phyloP scores from a whole-genome alignment of 2,329 filamentous ascomycete genomes.

The Penicillium concentricum region DNA sequence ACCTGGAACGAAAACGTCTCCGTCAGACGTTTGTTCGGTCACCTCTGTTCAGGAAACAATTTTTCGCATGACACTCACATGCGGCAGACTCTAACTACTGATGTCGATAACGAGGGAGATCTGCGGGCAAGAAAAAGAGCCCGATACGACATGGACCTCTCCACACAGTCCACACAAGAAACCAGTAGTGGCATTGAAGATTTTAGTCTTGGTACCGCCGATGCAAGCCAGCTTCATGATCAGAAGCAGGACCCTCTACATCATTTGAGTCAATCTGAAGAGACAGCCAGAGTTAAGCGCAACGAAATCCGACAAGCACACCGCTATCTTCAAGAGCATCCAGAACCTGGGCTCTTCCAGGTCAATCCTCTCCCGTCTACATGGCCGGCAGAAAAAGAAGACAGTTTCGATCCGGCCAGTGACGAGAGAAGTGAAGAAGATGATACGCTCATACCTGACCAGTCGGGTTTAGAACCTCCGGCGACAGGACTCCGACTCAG shows the following conservation, averaged over 20 bases:
- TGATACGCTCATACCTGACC: not conserved
- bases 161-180: constrained; percentile 21
- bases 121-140: constrained; percentile 19
- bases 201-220: not conserved
- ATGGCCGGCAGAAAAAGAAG: constrained; percentile 20
- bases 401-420: not conserved
- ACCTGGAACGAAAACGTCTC: constrained; percentile 64
- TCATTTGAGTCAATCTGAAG: constrained; percentile 1
- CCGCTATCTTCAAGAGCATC: constrained; percentile 23
- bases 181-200: constrained; percentile 16
- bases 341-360: constrained; percentile 19
- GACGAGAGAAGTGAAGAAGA: not conserved
- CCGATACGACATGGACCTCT: constrained; percentile 15
- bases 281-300: constrained; percentile 18
- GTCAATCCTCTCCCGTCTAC: constrained; percentile 31
- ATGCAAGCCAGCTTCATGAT: not conserved
- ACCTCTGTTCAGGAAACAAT: constrained; percentile 58
- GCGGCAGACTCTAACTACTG: constrained; percentile 37
- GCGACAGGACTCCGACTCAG: not conserved
- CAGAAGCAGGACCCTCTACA: not conserved
- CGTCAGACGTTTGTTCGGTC: constrained; percentile 69
- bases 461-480: not conserved
- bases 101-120: constrained; percentile 17
- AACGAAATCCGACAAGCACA: constrained; percentile 28
- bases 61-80: constrained; percentile 69